Evolutionary conservation across 805 yeast species (phyloP), one percentile per base, ranked within the genome.

Genomic region (Candida xiaguanensis): DNA sequence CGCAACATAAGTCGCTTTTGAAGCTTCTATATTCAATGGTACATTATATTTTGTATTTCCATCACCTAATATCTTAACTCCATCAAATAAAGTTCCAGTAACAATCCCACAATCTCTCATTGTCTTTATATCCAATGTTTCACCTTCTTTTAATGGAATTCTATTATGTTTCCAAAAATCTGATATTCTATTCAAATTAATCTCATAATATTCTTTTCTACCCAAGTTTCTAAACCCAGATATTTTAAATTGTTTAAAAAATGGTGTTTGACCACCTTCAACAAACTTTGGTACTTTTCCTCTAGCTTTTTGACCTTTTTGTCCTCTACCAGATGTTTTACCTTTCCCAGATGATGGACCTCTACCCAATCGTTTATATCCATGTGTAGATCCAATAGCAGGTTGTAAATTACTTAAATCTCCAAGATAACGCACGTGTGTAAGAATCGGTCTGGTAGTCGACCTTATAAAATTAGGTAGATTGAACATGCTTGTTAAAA

Each of bases 241-340:
- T 58, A 91, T 91, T 49, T 97, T 95, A 63, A 87, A 80, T 49
- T 85, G 67, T 62, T 85, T 77, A 61, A 80, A 79, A 56, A 83
- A 79, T 18, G 97, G 98, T 2, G 98, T 93, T 61, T 93, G 99
- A 59, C 99, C 98, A 78, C 99, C 99, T 71, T 93, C 99, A 59
- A 91, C 88, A 91, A 95, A 87, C 43, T 84, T 78, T 41, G 89
- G 91, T 22, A 91, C 91, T 30, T 82, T 77, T 27, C 91, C 85
- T 65, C 98, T 79, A 8, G 98, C 96, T 67, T 91, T 91, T 61
- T 91, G 98, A 78, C 99, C 99, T 68, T 93, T 93, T 56, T 87
- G 95, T 72, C 99, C 99, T 61, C 98, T 77, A 35, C 96, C 95
- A 5, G 97, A 80, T 3, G 98, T 93, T 64, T 91, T 90, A 69